Percentiles rank a stretch among this genome's conserved stretches.
phyloP scores from a whole-genome alignment of 257 asterid species.

The Gentiana straminea region DNA sequence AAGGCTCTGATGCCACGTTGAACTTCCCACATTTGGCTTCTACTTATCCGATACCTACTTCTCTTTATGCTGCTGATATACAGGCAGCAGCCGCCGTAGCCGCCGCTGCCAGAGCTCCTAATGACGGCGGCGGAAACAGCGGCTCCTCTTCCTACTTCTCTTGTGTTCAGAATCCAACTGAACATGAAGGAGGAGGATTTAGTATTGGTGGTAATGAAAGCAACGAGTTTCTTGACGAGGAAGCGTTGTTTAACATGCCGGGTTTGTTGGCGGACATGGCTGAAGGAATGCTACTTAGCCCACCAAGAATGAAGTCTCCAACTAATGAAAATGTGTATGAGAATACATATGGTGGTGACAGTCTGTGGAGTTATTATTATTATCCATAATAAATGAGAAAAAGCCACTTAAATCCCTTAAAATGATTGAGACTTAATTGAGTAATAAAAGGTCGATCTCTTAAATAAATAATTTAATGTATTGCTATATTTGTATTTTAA shows the following conservation, averaged over 20 bases:
- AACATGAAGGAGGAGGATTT: background rate
- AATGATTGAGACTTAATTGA: too few species aligned
- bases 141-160: conserved; percentile 6
- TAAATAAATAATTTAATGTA: too few species aligned
- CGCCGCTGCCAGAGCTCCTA: conserved; percentile 4
- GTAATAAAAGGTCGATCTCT: too few species aligned
- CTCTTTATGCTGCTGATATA: conserved; percentile 20
- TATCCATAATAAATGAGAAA: too few species aligned
- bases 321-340: background rate
- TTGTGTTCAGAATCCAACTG: background rate
- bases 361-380: conserved; percentile 6
- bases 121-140: background rate
- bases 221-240: conserved; percentile 36
- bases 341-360: background rate
- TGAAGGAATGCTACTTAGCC: conserved; percentile 53
- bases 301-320: conserved; percentile 13
- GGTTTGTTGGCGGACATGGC: conserved; percentile 52
- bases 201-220: background rate
- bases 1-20: conserved; percentile 27
- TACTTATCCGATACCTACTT: conserved; percentile 25
- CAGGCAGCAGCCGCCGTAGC: conserved; percentile 8
- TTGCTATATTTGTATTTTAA: too few species aligned
- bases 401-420: too few species aligned
- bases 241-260: conserved; percentile 43
- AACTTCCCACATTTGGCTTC: conserved; percentile 29